Evolutionary conservation across 768 basidiomycete species (phyloP).

Genomic region (Termitomyces sp.): DNA sequence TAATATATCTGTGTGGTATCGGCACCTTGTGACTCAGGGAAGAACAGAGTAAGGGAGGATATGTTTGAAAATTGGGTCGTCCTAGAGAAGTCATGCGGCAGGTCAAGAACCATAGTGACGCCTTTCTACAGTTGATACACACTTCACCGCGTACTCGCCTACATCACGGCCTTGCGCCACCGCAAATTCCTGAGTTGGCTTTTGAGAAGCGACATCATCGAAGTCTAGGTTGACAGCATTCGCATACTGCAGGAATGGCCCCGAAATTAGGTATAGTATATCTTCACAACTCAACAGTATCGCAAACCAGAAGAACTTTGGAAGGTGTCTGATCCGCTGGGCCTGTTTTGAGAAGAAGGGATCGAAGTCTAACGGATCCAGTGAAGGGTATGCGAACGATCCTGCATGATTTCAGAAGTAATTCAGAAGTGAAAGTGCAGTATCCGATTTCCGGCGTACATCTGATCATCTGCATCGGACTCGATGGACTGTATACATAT

Average conservation of each 20-base stretch:
- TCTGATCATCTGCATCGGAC: conserved; percentile 88
- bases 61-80: conserved; percentile 83
- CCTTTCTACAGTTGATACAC: conserved; percentile 15
- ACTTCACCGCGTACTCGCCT: conserved; percentile 86
- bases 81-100: conserved; percentile 31
- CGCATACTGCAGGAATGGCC: conserved; percentile 47
- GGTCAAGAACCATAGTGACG: not conserved
- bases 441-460: conserved; percentile 39
- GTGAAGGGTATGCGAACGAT: conserved; percentile 86
- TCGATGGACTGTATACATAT: conserved; percentile 56
- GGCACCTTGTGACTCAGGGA: conserved; percentile 77
- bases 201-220: conserved; percentile 56
- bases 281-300: not conserved
- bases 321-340: conserved; percentile 74
- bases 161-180: conserved; percentile 69
- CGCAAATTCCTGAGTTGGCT: conserved; percentile 67
- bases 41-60: conserved; percentile 75
- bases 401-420: conserved; percentile 28
- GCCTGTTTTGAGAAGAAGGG: conserved; percentile 80
- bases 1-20: conserved; percentile 77
- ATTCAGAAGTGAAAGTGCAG: not conserved
- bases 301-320: conserved; percentile 62
- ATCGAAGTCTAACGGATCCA: conserved; percentile 77
- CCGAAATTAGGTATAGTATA: not conserved
- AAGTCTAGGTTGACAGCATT: conserved; percentile 83